Conservation (phyloP, 2,329 filamentous ascomycete species). For the Arthrobotrys pseudoclavata region DNA sequence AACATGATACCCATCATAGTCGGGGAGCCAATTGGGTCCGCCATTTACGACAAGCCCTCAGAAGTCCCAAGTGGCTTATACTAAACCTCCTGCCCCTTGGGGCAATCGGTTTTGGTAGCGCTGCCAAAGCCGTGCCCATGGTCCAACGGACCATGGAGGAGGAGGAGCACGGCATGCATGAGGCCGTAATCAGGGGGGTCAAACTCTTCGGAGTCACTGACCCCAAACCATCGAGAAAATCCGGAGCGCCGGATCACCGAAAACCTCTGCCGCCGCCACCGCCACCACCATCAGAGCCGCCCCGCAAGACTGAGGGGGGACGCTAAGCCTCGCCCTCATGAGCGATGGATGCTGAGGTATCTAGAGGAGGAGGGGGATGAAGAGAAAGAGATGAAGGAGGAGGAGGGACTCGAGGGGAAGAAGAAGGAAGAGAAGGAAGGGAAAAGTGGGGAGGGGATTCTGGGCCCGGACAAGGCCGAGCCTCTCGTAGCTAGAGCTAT, state of each 20-base stretch:
- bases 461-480: slow-evolving; percentile 6
- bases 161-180: slow-evolving; percentile 10
- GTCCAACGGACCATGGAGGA: slow-evolving; percentile 38
- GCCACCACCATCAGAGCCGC: neutral
- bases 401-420: neutral
- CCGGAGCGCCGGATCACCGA: slow-evolving; percentile 18
- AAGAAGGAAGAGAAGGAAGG: slow-evolving; percentile 1
- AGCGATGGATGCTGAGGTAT: slow-evolving; percentile 23
- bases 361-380: neutral
- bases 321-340: slow-evolving; percentile 12
- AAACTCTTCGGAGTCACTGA: slow-evolving; percentile 55
- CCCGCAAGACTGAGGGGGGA: slow-evolving; percentile 15
- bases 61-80: slow-evolving; percentile 36
- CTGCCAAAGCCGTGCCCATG: slow-evolving; percentile 23
- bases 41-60: slow-evolving; percentile 38
- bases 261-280: neutral
- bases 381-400: neutral
- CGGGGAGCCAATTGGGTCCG: slow-evolving; percentile 42
- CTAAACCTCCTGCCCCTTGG: slow-evolving; percentile 38
- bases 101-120: slow-evolving; percentile 21
- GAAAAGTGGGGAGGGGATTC: neutral
- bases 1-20: slow-evolving; percentile 4
- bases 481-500: slow-evolving; percentile 2
- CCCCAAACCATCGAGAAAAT: slow-evolving; percentile 41
- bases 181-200: slow-evolving; percentile 43